Base-by-base conservation (phyloP, 1,284 basidiomycete genomes). In the Peniophora sp. region DNA sequence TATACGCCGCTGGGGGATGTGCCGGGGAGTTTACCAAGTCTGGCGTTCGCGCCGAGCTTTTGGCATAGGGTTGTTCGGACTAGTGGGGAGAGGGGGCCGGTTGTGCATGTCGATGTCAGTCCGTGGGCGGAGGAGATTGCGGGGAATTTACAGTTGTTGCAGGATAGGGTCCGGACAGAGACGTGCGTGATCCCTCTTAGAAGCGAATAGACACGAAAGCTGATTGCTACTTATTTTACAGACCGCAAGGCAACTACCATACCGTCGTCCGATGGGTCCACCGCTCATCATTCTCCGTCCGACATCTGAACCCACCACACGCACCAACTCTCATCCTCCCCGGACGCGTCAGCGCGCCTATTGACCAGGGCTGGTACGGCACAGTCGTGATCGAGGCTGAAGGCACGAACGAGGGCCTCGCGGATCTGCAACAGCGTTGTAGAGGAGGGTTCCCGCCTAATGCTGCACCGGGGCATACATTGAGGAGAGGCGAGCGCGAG, bases 231-330 rank as follows among this genome's bases (percentile, higher is more conserved):
- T 34, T 15, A 47, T 49, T 46, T 22, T 55, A 44, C 60, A 89
- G 87, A 17, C 84, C 86, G 3, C 85, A 89, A 63, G 87, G 88
- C 39, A 73, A 75, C 3, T 71, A 79, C 53, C 88, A 90, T 56
- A 88, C 85, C 54, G 83, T 91, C 50, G 81, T 91, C 6, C 81
- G 85, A 37, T 91, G 88, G 88, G 79, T 88, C 1, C 81, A 89
- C 59, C 83, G 88, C 12, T 84, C 87, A 1, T 79, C 79, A 3
- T 89, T 90, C 67, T 69, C 73, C 3, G 74, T 90, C 36, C 75
- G 77, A 32, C 60, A 61, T 35, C 57, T 62, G 9, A 55, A 50
- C 27, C 66, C 57, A n/a, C 62, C 50, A 47, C 67, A 55, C 24
- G 67, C 74, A 27, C 65, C 54, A 9, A 18, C 53, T 46, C 34